Conservation (phyloP, 495 filamentous ascomycete species). For the Immersiella caudata region DNA sequence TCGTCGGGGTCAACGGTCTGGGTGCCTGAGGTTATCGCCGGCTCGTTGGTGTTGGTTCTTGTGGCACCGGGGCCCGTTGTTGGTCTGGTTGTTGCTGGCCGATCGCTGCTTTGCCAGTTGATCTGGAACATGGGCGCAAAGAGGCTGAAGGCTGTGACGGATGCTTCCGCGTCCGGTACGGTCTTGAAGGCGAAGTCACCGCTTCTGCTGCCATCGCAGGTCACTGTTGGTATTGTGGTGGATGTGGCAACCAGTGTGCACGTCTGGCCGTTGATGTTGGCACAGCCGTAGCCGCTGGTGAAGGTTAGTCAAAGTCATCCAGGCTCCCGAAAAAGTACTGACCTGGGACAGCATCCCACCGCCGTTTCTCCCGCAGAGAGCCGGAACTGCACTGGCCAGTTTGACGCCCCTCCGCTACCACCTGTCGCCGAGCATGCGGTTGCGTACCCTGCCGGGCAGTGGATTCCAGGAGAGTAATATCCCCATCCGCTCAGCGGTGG, state of each 20-base stretch:
- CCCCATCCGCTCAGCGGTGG: constrained; percentile 35
- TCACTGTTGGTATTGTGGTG: constrained; percentile 31
- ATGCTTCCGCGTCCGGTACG: constrained; percentile 25
- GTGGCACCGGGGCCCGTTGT: not conserved
- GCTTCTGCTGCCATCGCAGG: constrained; percentile 33
- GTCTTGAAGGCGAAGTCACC: constrained; percentile 26
- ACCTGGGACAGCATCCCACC: constrained; percentile 43
- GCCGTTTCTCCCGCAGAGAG: constrained; percentile 39
- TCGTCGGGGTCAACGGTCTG: constrained; percentile 20
- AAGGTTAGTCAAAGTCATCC: not conserved
- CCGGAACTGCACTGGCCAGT: constrained; percentile 39
- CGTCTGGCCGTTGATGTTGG: constrained; percentile 41
- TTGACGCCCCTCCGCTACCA: constrained; percentile 29
- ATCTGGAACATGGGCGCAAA: constrained; percentile 44
- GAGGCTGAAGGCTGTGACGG: constrained; percentile 33
- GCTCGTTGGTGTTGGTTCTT: constrained; percentile 1
- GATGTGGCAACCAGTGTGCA: constrained; percentile 34
- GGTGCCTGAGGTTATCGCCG: constrained; percentile 15
- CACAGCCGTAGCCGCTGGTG: constrained; percentile 37
- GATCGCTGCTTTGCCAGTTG: constrained; percentile 40
- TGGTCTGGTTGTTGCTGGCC: constrained; percentile 12
- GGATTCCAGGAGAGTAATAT: constrained; percentile 40
- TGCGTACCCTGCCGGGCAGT: constrained; percentile 39
- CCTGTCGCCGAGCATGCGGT: constrained; percentile 41
- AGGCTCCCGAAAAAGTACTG: constrained; percentile 9